Base-by-base conservation (phyloP, 169 alveolate species). In the Toxoplasma gondii region DNA sequence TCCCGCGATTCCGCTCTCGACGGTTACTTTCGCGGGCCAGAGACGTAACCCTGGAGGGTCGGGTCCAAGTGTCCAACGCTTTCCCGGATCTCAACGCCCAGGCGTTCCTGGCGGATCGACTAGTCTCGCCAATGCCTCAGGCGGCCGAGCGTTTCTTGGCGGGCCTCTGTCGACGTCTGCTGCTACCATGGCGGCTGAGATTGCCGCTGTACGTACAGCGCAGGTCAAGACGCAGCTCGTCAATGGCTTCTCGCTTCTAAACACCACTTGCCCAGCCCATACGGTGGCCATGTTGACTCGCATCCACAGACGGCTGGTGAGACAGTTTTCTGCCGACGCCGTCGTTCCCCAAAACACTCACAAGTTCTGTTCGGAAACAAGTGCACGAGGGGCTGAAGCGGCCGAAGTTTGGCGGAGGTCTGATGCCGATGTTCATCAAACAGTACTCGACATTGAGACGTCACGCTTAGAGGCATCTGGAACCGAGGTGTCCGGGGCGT, bases 191-290 rank as follows among this genome's bases (percentile, higher is more conserved):
- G 53, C 90, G 34, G 67, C 67, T 24, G 90, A 82, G 90, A 43
- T 82, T 31, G 90, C 90, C 67, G 90, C 69, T 22, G 41, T 82
- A 9, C 90, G 90, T 1, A 82, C 90, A 7, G 90, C 90, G n/a
- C 90, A 82, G 67, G 43, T 82, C n/a, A 82, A 82, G 67, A 82
- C 90, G 53, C 90, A 82, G 29, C 67, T 82, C 12, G 90, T 82
- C 53, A 82, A 44, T 49, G 90, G 90, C 17, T 82, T 82, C 39
- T 41, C 67, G 31, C 44, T 82, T 27, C 53, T 82, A 24, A 38
- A 31, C 67, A 82, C 90, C 67, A 82, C 90, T 41, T 38, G 90
- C 34, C 90, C 90, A 24, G 90, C 90, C 39, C 90, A 82, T 38
- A 82, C 90, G 1, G 90, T 82, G 41, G 90, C 90, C 17, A 82